Base-by-base conservation (phyloP, 495 filamentous ascomycete genomes). In the Podospora appendiculata region DNA sequence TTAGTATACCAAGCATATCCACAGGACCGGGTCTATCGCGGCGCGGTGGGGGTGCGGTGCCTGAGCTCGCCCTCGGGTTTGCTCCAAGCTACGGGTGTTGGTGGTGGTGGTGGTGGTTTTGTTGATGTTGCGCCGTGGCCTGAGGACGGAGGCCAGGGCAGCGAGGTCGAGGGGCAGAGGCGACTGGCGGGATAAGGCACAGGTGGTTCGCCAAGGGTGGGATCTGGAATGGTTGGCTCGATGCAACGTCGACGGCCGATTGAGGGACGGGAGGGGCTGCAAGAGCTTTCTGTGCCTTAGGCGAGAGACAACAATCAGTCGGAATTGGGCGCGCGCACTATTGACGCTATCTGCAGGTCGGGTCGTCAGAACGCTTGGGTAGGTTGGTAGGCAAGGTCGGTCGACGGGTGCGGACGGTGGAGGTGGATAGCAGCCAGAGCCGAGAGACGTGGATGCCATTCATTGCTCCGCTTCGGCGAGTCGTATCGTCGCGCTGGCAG, bases 1-100 rank as follows among this genome's bases (percentile, higher is more conserved):
- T 47, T 44, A 47, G 45, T 58, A 52, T 60, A 49, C 47, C 38
- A 49, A 57, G 61, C 67, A 69, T 69, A 48, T 63, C 66, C 61
- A 59, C 63, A 25, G 25, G 25, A 25, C 25, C 25, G 2, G 5
- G 47, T 41, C 33, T 18, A 14, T 14, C 10, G 10, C 38, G 38
- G 38, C 11, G 38, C 10, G 38, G 11, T 8, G n/a, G n/a, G 3
- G 10, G 38, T 40, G 38, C 38, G 10, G 38, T 40, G n/a, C 38
- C 3, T 40, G 38, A 1, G n/a, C n/a, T 7, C 8, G 10, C n/a
- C 38, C 11, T 40, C 38, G 38, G 38, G 38, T 11, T 14, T 40
- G 38, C 10, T 11, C n/a, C 40, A 35, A 25, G 25, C 25, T 25
- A 25, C 13, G 36, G 8, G 36, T 38, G 36, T 3, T 38, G 36